Conservation (phyloP, 495 filamentous ascomycete species). For the Rostrohypoxylon terebratum region DNA sequence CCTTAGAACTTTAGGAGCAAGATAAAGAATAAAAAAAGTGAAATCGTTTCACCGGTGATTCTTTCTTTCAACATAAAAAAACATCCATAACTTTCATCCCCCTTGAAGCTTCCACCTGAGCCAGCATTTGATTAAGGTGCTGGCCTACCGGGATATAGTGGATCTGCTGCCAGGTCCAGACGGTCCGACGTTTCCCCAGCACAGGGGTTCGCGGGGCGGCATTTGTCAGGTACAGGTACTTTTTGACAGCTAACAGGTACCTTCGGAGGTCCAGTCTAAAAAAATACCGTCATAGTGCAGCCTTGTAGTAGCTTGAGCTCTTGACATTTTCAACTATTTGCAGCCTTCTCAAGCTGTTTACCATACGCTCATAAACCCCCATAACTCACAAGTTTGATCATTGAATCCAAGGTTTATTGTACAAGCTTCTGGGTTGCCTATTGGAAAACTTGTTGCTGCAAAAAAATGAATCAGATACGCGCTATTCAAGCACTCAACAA, state of each 20-base stretch:
- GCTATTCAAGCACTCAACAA: conserved; percentile 94
- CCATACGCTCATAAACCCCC: not conserved
- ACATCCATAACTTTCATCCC: conserved; percentile 35
- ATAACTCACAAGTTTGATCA: not conserved
- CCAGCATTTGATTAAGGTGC: conserved; percentile 31
- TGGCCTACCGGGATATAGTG: conserved; percentile 35
- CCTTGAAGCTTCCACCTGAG: conserved; percentile 44
- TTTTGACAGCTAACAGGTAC: conserved; percentile 5
- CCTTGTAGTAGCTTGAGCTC: conserved; percentile 40
- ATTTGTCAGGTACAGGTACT: conserved; percentile 26
- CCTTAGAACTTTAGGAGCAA: no score
- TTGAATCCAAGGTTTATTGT: not conserved
- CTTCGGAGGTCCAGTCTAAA: conserved; percentile 8
- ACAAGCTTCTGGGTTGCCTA: not conserved
- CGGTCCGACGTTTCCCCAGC: conserved; percentile 50
- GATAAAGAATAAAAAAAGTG: no score
- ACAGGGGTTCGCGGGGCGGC: conserved; percentile 20
- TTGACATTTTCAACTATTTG: conserved; percentile 14
- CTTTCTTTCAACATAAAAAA: conserved; percentile 29
- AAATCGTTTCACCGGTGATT: conserved; percentile 24
- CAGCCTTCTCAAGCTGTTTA: conserved; percentile 15
- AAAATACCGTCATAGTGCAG: conserved; percentile 31
- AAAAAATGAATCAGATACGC: conserved; percentile 88
- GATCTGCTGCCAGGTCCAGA: conserved; percentile 18
- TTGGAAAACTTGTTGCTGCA: not conserved